Evolutionary conservation across 116 monocot genomes (phyloP), one percentile per base, ranked within the genome.

Genomic region (Cymodocea nodosa): DNA sequence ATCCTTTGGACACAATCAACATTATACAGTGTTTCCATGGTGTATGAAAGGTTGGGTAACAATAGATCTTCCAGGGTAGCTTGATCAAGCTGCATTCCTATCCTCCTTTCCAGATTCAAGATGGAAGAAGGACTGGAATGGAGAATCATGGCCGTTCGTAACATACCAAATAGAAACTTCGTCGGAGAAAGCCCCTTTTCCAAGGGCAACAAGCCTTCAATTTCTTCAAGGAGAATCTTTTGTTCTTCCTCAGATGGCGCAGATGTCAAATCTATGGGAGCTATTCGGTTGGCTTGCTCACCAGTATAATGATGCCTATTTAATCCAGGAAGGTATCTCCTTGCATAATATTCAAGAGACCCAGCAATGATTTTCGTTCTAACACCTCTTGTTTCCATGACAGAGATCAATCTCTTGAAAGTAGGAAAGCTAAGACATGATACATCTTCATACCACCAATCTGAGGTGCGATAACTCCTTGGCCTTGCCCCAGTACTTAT

Each of bases 381-480:
- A 17, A 65, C 40, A 16, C 66, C 66, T 51, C 34, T 40, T 12
- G 59, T 35, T 64, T 68, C 69, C 63, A 70, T 53, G 11, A 39
- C 64, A 0, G 64, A 64, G 57, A 76, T 57, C 9, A 70, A 34
- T 48, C 63, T 62, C 58, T 56, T 62, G 70, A 63, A 94, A 68
- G 87, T 64, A 10, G 76, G 70, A 77, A 87, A 71, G 64, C 75
- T 83, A 58, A 92, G 70, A 40, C 52, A 75, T 51, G 87, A 74
- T 2, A 75, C 85, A 64, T 92, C 92, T 35, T 87, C 92, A 23
- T 82, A 87, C 92, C 92, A 92, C 87, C 92, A 92, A 68, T 92
- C 85, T 0, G 76, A 68, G 61, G 63, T 82, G 30, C 30, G 30
- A 53, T 24, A 81, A 62, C 70, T 76, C 66, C 75, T 79, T 12